Base-by-base conservation (phyloP, 805 yeast genomes). In the Metschnikowia picachoensis region DNA sequence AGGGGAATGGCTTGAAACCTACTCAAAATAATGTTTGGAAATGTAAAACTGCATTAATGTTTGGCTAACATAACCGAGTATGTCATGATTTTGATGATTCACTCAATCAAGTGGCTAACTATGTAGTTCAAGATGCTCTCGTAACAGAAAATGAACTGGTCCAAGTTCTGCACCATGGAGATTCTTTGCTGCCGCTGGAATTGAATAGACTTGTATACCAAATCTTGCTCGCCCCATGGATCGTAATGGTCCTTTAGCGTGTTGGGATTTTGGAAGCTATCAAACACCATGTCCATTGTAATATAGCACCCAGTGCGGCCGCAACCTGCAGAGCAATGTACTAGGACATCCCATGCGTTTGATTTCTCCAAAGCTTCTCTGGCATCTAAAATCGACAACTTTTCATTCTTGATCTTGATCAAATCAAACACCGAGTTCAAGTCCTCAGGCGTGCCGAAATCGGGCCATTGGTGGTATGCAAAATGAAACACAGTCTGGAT, bases 121-220 rank as follows among this genome's bases (percentile, higher is more conserved):
- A 55, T 39, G 35, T 55, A 55, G 17, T 43, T 46, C 33, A 53
- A 39, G 17, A 55, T 45, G 48, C 57, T 70, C 50, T 88, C 94
- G 62, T 88, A 87, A 61, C 92, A 83, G 50, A 82, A 74, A 17
- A 84, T 70, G 55, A 77, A 86, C 64, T 87, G 96, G 48, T 84
- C 80, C 48, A 87, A 72, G 57, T 81, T 85, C 60, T 87, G 95
- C 12, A 88, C 95, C 94, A 87, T 87, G 5, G 90, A 82, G 25
- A 87, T 73, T 53, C 96, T 67, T 62, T 87, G 94, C 50, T 79
- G 76, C 54, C 96, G 72, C 57, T 87, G 80, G 42, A 73, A 76
- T 53, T 83, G 79, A 11, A 87, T 83, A 3, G 80, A 76, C 53
- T 80, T 75, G 55, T 76, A 80, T 3, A 87, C 72, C 46, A 84